Base-by-base conservation (phyloP, 179 eudicot genomes). In the Amaranthus tricolor region DNA sequence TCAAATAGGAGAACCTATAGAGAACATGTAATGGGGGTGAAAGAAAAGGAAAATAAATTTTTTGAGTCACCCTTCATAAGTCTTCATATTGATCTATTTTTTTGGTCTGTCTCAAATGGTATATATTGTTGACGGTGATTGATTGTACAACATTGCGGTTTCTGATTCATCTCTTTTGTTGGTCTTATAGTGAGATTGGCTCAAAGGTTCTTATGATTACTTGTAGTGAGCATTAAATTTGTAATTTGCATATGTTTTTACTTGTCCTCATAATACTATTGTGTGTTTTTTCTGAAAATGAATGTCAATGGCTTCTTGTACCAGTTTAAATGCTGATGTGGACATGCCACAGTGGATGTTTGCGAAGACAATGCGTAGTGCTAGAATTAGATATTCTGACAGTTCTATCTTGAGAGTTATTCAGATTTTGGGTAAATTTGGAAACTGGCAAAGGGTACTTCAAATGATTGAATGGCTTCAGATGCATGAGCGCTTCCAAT, bases 391-490 rank as follows among this genome's bases (percentile, higher is more conserved):
- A 82, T 94, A 85, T 83, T 86, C 94, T 65, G 98, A 94, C 82
- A 84, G 82, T 81, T 83, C 97, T 74, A 89, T 94, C 15, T 20
- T 89, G 86, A 88, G 96, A 84, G 77, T 92, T 70, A 87, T 94
- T 72, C 98, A 94, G 87, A 80, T 94, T 73, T 86, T 94, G 86
- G 98, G 98, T 66, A 90, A 87, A 62, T 77, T 84, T 44, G 93
- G 92, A 71, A 94, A 94, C 74, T 94, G 98, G 98, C 90, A 82
- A 74, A 84, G 94, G 70, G 97, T 87, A 79, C 88, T 94, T 74
- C 98, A 92, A 85, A 88, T 92, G 77, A 84, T 94, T 77, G 97
- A 92, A 76, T 94, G 98, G 98, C 88, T 92, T 86, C 97, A 88
- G 76, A 81, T 84, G 73, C 91, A 89, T 24, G 96, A 94, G 64